phyloP scores from a whole-genome alignment of 225 moss, liverwort and hornwort genomes.

The Marchantia polymorpha region DNA sequence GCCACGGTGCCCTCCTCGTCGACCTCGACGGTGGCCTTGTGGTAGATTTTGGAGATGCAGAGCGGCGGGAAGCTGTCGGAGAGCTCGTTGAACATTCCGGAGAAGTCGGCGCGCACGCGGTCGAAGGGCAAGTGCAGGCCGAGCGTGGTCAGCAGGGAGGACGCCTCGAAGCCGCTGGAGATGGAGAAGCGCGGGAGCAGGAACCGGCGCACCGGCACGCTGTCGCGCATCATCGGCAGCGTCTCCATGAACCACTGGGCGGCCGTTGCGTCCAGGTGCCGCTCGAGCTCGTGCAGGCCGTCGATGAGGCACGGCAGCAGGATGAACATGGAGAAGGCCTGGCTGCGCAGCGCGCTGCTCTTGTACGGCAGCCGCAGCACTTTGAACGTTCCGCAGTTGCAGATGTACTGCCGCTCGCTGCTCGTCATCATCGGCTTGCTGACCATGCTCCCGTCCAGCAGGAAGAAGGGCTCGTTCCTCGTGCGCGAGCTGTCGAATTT shows the following conservation, averaged over 20 bases:
- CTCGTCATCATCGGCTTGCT: constrained; percentile 83
- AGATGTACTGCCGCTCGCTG: constrained; percentile 52
- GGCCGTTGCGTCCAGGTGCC: constrained; percentile 40
- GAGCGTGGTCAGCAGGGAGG: constrained; percentile 44
- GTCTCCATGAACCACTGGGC: constrained; percentile 41
- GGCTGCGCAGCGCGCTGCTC: constrained; percentile 23
- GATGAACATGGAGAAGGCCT: constrained; percentile 78
- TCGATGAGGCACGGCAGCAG: constrained; percentile 64
- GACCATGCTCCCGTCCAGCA: constrained; percentile 73
- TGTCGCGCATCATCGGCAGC: constrained; percentile 45
- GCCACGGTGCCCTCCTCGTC: constrained; percentile 75
- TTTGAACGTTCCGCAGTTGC: constrained; percentile 49
- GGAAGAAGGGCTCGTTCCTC: constrained; percentile 58
- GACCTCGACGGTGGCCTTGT: constrained; percentile 81
- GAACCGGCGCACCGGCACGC: constrained; percentile 45
- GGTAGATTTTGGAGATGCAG: constrained; percentile 64
- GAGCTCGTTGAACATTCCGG: constrained; percentile 52
- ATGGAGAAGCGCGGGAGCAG: constrained; percentile 76
- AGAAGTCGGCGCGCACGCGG: constrained; percentile 56
- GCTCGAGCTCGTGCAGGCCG: constrained; percentile 65
- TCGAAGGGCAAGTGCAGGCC: constrained; percentile 70
- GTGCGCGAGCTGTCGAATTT: constrained; percentile 60
- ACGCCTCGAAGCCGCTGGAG: constrained; percentile 59
- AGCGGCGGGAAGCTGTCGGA: constrained; percentile 37
- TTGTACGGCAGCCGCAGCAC: constrained; percentile 70